These are phyloP conservation scores for Crassisporium funariophilum DNA, from an alignment of 768 basidiomycete genomes.

Conservation along the genomic window DNA sequence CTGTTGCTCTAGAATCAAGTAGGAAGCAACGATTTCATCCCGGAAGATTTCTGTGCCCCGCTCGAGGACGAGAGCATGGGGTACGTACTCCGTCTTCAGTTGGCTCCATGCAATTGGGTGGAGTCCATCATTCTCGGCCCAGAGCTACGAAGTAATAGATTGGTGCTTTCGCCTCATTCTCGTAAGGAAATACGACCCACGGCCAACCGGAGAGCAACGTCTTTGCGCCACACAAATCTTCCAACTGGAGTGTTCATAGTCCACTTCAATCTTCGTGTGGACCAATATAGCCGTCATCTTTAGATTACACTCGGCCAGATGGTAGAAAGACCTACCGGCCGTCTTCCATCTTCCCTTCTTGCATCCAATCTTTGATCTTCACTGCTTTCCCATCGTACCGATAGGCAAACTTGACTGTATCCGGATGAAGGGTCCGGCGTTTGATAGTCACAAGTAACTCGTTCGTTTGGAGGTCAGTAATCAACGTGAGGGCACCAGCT, in stretches of 20 bases:
- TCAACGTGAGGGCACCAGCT: constrained; percentile 17
- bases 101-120: constrained; percentile 19
- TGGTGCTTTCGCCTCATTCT: background rate
- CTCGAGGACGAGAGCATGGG: constrained; percentile 13
- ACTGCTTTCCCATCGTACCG: constrained; percentile 18
- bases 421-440: constrained; percentile 17
- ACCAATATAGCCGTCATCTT: background rate
- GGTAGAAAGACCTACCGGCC: constrained; percentile 14
- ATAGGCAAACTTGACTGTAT: constrained; percentile 25
- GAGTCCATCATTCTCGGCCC: constrained; percentile 10
- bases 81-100: background rate
- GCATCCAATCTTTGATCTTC: constrained; percentile 27
- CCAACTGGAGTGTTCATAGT: constrained; percentile 9
- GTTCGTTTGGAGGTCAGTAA: constrained; percentile 20
- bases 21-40: constrained; percentile 22
- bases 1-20: constrained; percentile 21
- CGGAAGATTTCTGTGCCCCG: constrained; percentile 12
- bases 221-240: constrained; percentile 15
- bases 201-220: constrained; percentile 12
- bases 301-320: background rate
- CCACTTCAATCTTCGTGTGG: constrained; percentile 13
- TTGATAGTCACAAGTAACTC: constrained; percentile 20
- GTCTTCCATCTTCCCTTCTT: constrained; percentile 7
- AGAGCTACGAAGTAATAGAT: constrained; percentile 11
- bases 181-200: constrained; percentile 8